Conservation (phyloP, 768 basidiomycete genomes). For the Coprinopsis marcescibilis region DNA sequence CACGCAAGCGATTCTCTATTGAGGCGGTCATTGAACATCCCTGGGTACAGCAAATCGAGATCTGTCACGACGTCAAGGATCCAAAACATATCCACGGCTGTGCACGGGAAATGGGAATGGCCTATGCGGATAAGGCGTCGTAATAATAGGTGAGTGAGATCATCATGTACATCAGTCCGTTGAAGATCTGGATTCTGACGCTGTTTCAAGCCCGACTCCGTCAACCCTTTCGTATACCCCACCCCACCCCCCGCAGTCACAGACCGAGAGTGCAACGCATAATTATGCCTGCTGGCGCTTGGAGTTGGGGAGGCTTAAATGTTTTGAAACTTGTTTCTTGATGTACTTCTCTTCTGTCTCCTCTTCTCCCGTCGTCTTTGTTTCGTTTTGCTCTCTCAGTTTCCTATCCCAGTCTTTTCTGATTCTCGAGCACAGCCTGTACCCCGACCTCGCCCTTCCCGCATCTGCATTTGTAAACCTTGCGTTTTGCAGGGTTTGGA, state of each 20-base stretch:
- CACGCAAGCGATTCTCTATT: slow-evolving; percentile 65
- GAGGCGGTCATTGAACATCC: slow-evolving; percentile 75
- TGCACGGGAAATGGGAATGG: slow-evolving; percentile 54
- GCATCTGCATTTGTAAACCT: background rate
- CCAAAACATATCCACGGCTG: slow-evolving; percentile 70
- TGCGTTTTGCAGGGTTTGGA: background rate
- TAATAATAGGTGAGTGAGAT: background rate
- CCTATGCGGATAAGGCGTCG: slow-evolving; percentile 29
- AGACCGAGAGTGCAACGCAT: background rate
- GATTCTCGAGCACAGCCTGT: no score
- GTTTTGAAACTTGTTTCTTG: slow-evolving; percentile 8
- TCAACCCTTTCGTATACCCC: background rate
- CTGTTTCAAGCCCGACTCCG: background rate
- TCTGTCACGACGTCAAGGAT: slow-evolving; percentile 62
- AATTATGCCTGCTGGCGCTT: background rate
- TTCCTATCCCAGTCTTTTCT: background rate
- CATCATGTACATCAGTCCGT: background rate
- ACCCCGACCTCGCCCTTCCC: no score
- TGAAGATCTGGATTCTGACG: background rate
- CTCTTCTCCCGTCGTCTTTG: background rate
- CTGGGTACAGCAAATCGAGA: slow-evolving; percentile 80
- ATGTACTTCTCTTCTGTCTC: background rate
- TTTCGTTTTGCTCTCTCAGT: slow-evolving; percentile 1
- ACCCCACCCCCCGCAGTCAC: background rate
- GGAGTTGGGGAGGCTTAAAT: slow-evolving; percentile 5